Evolutionary conservation across 306 rosid species (phyloP), one percentile per base, ranked within the genome.

Genomic region (Trifolium pratense): DNA sequence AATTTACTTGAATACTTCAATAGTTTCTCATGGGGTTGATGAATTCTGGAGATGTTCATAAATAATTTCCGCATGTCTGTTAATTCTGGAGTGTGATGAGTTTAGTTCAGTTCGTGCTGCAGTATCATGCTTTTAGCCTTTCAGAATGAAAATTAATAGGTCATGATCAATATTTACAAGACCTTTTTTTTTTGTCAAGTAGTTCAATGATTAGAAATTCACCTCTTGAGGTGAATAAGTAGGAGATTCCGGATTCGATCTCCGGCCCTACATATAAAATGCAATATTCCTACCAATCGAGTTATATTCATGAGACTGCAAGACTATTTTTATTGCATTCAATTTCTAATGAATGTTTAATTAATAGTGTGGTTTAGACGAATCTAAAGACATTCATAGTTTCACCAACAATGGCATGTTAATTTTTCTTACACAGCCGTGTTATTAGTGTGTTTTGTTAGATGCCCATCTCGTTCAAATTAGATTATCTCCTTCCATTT

Each of bases 81-180:
- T 31, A 12, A 25, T 16, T 31, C 13, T 23, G 3, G 66, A 21
- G 66, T 48, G 5, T 25, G 48, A 9, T 53, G 16, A 34, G 25
- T 18, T 68, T 37, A 31, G 17, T 48, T 49, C 16, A 31, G 17
- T 48, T 49, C 16, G 13, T 21, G 34, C 29, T 18, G 49, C 55
- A 26, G 9, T 11, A 20, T 60, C n/a, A 37, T 74, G 26, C 63
- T 40, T 60, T 15, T 6, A 8, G 32, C 18, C 63, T 40, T 60
- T 15, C 4, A 8, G 32, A 32, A 70, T 40, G 40, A 31, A 40
- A 12, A 62, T 3, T 31, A 32, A 43, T 13, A 18, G 12, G 20
- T 18, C 48, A 49, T n/a, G 32, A 34, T 61, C 56, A 34, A 77
- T 37, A 49, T 25, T 63, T 52, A 40, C 18, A 14, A 40, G n/a